Conservation (phyloP, 495 filamentous ascomycete species). For the Zalerion maritima region DNA sequence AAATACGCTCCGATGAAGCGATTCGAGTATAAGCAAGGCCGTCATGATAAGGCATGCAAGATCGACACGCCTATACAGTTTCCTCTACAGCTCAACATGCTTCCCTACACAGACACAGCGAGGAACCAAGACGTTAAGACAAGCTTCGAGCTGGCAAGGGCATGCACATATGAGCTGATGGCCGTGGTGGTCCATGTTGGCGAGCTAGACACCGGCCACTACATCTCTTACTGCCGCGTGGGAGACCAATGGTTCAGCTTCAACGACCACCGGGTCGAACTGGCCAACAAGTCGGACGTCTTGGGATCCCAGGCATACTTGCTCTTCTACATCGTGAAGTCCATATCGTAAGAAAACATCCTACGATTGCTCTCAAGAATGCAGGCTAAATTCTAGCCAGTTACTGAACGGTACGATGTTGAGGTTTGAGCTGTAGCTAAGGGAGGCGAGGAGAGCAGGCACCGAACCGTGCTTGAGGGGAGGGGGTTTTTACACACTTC, state of each 20-base stretch:
- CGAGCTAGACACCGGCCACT: slow-evolving; percentile 77
- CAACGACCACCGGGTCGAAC: slow-evolving; percentile 79
- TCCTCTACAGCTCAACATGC: slow-evolving; percentile 75
- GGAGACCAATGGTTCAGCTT: slow-evolving; percentile 84
- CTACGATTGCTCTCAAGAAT: no score
- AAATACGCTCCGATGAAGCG: slow-evolving; percentile 34
- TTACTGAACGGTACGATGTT: no score
- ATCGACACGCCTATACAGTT: slow-evolving; percentile 70
- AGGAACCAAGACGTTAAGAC: slow-evolving; percentile 21
- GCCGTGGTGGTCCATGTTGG: slow-evolving; percentile 79
- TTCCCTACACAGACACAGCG: slow-evolving; percentile 63
- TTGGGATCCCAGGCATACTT: slow-evolving; percentile 72
- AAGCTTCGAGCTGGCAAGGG: slow-evolving; percentile 33
- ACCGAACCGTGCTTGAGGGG: no score
- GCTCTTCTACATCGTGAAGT: slow-evolving; percentile 68
- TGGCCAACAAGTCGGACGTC: slow-evolving; percentile 64
- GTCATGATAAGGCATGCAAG: slow-evolving; percentile 50
- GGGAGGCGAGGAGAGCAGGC: no score
- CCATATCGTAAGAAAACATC: slow-evolving; percentile 35
- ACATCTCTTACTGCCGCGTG: slow-evolving; percentile 70
- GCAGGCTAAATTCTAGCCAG: no score
- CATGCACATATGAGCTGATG: slow-evolving; percentile 63
- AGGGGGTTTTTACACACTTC: no score
- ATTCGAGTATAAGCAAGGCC: slow-evolving; percentile 56
- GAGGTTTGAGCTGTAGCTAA: no score